These are phyloP conservation scores for Rhizopus arrhizus DNA, from an alignment of 371 early-diverging fungal genomes.

Conservation along the genomic window DNA sequence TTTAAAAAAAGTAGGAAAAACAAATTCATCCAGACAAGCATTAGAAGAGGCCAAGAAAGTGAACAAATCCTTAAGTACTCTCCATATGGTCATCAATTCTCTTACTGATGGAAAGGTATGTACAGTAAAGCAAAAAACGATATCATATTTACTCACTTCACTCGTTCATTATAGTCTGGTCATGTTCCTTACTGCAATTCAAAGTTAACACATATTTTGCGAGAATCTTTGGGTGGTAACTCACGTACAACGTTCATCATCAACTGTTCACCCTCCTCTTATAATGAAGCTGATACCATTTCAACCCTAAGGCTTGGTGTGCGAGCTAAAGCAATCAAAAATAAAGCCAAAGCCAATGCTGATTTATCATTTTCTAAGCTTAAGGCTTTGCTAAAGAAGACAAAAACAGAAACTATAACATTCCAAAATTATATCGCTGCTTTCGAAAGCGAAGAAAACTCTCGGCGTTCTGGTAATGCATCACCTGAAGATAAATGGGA, in stretches of 20 bases:
- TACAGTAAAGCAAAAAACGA: not conserved
- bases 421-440: constrained; percentile 82
- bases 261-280: constrained; percentile 95
- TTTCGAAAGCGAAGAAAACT: constrained; percentile 83
- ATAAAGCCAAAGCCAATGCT: constrained; percentile 97
- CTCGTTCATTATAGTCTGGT: constrained; percentile 61
- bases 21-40: constrained; percentile 97
- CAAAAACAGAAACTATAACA: constrained; percentile 76
- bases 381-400: constrained; percentile 87
- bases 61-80: constrained; percentile 96
- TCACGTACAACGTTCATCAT: constrained; percentile 96
- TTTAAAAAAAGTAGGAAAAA: constrained; percentile 97
- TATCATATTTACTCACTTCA: not conserved
- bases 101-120: constrained; percentile 88
- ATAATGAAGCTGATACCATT: constrained; percentile 94
- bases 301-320: constrained; percentile 96
- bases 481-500: constrained; percentile 79
- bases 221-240: constrained; percentile 98
- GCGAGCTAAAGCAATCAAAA: constrained; percentile 97
- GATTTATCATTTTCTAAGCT: constrained; percentile 92
- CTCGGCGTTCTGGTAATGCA: constrained; percentile 85
- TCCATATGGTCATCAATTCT: constrained; percentile 87
- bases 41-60: constrained; percentile 99
- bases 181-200: constrained; percentile 99
- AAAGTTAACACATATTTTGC: constrained; percentile 97